phyloP scores from a whole-genome alignment of 148 eudicot genomes.

The Cornus controversa region DNA sequence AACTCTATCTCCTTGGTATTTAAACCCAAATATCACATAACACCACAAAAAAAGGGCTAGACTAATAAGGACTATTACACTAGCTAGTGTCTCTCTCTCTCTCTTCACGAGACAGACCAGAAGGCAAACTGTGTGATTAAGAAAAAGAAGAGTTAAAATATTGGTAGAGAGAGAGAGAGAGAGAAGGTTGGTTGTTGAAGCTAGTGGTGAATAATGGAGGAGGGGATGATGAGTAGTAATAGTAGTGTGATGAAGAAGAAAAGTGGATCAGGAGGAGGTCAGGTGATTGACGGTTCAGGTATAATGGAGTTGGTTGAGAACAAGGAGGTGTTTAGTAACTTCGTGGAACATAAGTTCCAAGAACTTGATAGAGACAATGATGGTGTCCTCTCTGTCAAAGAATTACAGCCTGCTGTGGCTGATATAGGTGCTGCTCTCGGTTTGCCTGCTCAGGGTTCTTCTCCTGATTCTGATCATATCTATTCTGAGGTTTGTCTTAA shows the following conservation, averaged over 20 bases:
- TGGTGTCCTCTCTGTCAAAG: conserved; percentile 72
- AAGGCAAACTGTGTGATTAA: not conserved
- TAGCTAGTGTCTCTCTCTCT: no score
- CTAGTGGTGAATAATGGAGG: no score
- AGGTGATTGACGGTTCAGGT: conserved; percentile 81
- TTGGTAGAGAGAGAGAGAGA: conserved; percentile 3
- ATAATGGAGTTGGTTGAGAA: conserved; percentile 87
- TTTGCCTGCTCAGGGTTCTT: conserved; percentile 64
- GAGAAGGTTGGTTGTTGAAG: no score
- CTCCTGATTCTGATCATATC: conserved; percentile 74
- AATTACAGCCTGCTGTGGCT: conserved; percentile 78
- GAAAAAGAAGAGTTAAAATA: not conserved
- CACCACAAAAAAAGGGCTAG: not conserved
- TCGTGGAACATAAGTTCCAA: conserved; percentile 70
- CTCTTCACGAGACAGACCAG: not conserved
- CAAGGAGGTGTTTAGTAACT: conserved; percentile 41
- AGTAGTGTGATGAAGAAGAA: conserved; percentile 8
- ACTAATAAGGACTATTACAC: not conserved
- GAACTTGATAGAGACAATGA: conserved; percentile 65
- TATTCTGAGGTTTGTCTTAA: conserved; percentile 72
- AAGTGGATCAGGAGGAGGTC: not conserved
- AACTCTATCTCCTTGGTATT: not conserved
- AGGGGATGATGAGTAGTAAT: no score
- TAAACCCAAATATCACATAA: not conserved
- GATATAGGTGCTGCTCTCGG: conserved; percentile 91